A percentile compares a stretch with the other conserved stretches of the same genome.
These are phyloP conservation scores for Jamesozyma gamospora DNA, from an alignment of 805 yeast species.

Conservation along the genomic window DNA sequence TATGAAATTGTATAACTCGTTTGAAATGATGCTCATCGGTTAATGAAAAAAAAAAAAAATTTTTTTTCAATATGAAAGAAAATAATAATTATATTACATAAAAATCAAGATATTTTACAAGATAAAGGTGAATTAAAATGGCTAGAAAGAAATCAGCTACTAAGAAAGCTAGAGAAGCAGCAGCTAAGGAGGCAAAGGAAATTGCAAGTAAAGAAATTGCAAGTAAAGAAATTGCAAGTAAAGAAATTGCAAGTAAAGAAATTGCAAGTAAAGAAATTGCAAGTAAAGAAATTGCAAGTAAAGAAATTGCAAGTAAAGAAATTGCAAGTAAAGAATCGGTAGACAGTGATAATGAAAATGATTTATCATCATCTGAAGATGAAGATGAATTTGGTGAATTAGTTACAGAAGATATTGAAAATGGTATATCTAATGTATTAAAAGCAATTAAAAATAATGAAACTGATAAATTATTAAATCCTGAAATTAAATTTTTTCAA, in stretches of 20 bases:
- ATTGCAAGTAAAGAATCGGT: background rate
- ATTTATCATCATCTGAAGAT: constrained; percentile 41
- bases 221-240: background rate
- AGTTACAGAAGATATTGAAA: constrained; percentile 75
- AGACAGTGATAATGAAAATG: constrained; percentile 20
- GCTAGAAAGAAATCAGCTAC: constrained; percentile 84
- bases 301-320: background rate
- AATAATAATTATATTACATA: too few species aligned
- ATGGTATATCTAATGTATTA: constrained; percentile 65
- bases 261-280: background rate
- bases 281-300: background rate
- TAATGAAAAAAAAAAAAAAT: too few species aligned
- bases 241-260: constrained; percentile 20
- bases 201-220: background rate
- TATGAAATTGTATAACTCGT: too few species aligned
- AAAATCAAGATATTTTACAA: too few species aligned
- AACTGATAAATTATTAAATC: constrained; percentile 47
- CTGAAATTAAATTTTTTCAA: constrained; percentile 63
- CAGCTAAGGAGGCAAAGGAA: constrained; percentile 11
- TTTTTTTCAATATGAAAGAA: too few species aligned
- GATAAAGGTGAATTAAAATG: constrained; percentile 40
- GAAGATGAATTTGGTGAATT: constrained; percentile 91
- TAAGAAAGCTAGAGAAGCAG: constrained; percentile 52
- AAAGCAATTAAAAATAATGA: constrained; percentile 62
- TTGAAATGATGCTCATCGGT: too few species aligned